These are phyloP conservation scores for Suillus decipiens DNA, from an alignment of 768 basidiomycete species.

Conservation along the genomic window DNA sequence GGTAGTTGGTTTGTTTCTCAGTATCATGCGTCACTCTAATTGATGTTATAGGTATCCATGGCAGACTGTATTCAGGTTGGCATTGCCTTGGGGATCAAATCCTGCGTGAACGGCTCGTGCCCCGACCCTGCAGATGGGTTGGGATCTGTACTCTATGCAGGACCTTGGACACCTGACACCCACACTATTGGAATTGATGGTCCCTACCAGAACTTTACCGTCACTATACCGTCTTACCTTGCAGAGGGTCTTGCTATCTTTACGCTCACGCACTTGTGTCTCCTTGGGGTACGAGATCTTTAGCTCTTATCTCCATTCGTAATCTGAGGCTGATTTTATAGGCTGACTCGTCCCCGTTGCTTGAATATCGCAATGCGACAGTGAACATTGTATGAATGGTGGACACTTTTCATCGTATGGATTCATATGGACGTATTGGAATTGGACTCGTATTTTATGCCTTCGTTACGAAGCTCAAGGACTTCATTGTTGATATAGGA, in stretches of 20 bases:
- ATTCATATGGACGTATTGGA: not conserved
- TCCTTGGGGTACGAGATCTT: slow-evolving; percentile 23
- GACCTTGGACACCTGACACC: slow-evolving; percentile 27
- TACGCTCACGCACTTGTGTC: slow-evolving; percentile 31
- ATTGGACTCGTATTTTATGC: not conserved
- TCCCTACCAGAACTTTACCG: slow-evolving; percentile 31
- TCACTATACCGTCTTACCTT: slow-evolving; percentile 17
- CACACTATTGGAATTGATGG: slow-evolving; percentile 22
- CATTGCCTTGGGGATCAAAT: slow-evolving; percentile 28
- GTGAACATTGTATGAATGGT: slow-evolving; percentile 22
- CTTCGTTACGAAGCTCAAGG: not conserved
- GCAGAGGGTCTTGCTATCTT: slow-evolving; percentile 27
- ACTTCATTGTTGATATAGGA: not conserved
- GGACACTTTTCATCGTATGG: not conserved
- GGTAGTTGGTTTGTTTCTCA: slow-evolving; percentile 1
- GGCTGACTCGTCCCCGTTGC: slow-evolving; percentile 27
- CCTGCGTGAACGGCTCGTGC: slow-evolving; percentile 24
- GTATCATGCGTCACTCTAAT: not conserved
- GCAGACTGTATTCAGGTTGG: slow-evolving; percentile 28
- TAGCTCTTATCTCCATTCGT: not conserved
- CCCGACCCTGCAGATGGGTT: slow-evolving; percentile 23
- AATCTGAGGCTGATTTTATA: slow-evolving; percentile 8
- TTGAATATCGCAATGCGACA: slow-evolving; percentile 30
- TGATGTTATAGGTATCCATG: slow-evolving; percentile 19
- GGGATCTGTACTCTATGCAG: slow-evolving; percentile 30